Evolutionary conservation across 805 yeast genomes (phyloP).

Genomic region (Candida oleophila): DNA sequence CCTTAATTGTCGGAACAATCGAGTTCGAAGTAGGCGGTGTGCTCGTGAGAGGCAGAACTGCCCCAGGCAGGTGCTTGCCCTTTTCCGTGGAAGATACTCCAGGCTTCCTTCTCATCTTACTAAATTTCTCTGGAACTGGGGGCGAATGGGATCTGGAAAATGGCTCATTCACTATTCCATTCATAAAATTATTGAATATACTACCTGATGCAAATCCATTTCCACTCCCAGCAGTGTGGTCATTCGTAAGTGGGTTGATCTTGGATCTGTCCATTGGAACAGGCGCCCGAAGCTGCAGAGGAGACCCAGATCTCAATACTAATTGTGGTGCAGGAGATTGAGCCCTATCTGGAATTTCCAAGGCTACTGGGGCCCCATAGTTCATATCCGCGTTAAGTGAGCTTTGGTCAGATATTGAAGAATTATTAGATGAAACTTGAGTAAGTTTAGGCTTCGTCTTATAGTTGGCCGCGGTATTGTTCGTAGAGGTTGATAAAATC

Average conservation of each 20-base stretch:
- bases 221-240: slow-evolving; percentile 1
- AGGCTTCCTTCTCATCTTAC: slow-evolving; percentile 9
- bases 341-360: background rate
- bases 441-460: slow-evolving; percentile 27
- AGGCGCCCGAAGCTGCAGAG: slow-evolving; percentile 1
- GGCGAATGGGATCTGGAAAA: slow-evolving; percentile 23
- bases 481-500: slow-evolving; percentile 28
- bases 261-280: background rate
- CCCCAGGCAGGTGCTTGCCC: slow-evolving; percentile 1
- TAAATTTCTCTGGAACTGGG: slow-evolving; percentile 20
- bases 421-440: slow-evolving; percentile 37
- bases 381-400: background rate
- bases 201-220: slow-evolving; percentile 1
- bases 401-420: slow-evolving; percentile 12
- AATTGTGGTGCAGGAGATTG: background rate
- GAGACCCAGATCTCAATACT: slow-evolving; percentile 2
- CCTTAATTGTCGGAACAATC: background rate
- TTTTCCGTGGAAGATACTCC: background rate
- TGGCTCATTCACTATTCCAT: background rate
- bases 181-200: background rate
- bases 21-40: background rate
- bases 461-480: slow-evolving; percentile 14
- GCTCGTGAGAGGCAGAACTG: background rate
- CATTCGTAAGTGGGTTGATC: background rate
- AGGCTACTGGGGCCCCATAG: background rate